Evolutionary conservation across 148 eudicot genomes (phyloP).

Genomic region (Polygonum aviculare): DNA sequence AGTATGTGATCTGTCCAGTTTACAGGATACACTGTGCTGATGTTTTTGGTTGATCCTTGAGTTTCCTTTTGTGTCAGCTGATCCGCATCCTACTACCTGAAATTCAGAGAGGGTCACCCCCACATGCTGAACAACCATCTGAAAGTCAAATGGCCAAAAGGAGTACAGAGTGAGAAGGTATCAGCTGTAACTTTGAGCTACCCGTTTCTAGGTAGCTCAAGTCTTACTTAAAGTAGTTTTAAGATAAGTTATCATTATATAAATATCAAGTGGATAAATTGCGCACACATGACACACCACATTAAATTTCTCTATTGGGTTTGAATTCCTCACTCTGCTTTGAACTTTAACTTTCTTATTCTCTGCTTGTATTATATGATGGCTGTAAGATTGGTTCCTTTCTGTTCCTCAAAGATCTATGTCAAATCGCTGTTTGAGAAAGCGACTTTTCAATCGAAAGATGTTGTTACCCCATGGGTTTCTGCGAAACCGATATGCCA

Average conservation of each 20-base stretch:
- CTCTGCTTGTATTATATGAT: background rate
- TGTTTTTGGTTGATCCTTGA: background rate
- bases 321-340: background rate
- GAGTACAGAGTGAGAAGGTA: background rate
- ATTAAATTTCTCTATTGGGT: background rate
- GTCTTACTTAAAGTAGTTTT: background rate
- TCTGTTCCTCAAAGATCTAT: background rate
- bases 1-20: background rate
- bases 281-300: background rate
- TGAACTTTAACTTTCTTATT: background rate
- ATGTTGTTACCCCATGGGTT: background rate
- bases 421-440: background rate
- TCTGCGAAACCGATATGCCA: background rate
- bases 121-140: background rate
- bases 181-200: constrained; percentile 2
- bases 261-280: background rate
- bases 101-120: background rate
- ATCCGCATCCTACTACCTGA: background rate
- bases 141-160: constrained; percentile 8
- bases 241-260: background rate
- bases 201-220: constrained; percentile 4
- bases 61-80: background rate
- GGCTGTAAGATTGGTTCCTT: constrained; percentile 2
- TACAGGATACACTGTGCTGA: background rate
- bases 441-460: background rate